phyloP scores from a whole-genome alignment of 345 rosid species.

The Schrenkiella parvula region DNA sequence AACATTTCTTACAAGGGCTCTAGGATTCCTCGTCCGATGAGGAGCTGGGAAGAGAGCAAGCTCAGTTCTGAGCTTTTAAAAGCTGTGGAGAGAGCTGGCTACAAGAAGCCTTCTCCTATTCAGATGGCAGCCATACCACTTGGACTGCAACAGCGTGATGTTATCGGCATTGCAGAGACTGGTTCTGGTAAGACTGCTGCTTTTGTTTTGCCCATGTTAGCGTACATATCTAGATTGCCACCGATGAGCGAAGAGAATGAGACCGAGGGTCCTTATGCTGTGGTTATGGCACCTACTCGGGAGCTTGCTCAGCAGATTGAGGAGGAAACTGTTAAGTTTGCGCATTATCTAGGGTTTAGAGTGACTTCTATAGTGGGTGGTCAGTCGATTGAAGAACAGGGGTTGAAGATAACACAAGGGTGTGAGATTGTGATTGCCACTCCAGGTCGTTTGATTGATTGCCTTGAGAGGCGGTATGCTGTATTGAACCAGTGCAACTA shows the following conservation, averaged over 20 bases:
- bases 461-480: slow-evolving; percentile 81
- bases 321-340: slow-evolving; percentile 88
- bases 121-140: slow-evolving; percentile 94
- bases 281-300: slow-evolving; percentile 91
- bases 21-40: slow-evolving; percentile 83
- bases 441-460: slow-evolving; percentile 84
- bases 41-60: slow-evolving; percentile 89
- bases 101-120: slow-evolving; percentile 79
- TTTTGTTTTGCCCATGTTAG: slow-evolving; percentile 88
- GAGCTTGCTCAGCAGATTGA: slow-evolving; percentile 95
- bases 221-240: slow-evolving; percentile 82
- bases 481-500: slow-evolving; percentile 90
- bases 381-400: slow-evolving; percentile 88
- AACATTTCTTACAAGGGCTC: slow-evolving; percentile 93
- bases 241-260: slow-evolving; percentile 73
- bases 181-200: slow-evolving; percentile 97
- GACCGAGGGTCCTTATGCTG: slow-evolving; percentile 95
- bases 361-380: slow-evolving; percentile 95
- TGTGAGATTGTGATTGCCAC: slow-evolving; percentile 96
- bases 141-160: slow-evolving; percentile 93
- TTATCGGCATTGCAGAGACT: slow-evolving; percentile 93
- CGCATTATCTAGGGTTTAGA: slow-evolving; percentile 62
- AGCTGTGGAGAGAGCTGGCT: slow-evolving; percentile 86
- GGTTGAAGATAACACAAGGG: slow-evolving; percentile 84
- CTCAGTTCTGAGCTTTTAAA: slow-evolving; percentile 60